Base-by-base conservation (phyloP, 768 basidiomycete species). In the Phylloporus sp. region DNA sequence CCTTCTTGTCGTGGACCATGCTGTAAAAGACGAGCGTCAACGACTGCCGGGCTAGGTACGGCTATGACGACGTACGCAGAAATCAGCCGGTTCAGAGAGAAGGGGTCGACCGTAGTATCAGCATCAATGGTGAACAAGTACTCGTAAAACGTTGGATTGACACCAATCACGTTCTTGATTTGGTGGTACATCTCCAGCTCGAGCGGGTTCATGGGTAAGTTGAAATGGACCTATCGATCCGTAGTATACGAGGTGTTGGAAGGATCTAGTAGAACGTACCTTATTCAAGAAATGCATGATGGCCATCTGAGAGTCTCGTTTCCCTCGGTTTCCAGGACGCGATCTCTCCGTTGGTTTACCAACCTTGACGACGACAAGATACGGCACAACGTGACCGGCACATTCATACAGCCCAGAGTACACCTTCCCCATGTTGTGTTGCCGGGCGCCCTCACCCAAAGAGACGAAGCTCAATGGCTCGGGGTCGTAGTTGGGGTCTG, bases 141-240 rank as follows among this genome's bases (percentile, higher is more conserved):
- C 71, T 98, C 97, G 71, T 98, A 99, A 73, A 98, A 97, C 0
- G 92, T 86, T 3, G 95, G 97, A 71, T 99, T 97, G 63, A 99
- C 93, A 70, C 97, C 97, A 61, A 99, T 97, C 48, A 98, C 94
- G 63, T 99, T 99, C 80, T 97, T 93, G 79, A 98, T 94, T 71
- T 99, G 97, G 68, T 98, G 97, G 66, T 94, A 98, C 75, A 99
- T 95, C 74, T 99, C 97, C 47, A 99, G 73, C 72, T 99, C 97
- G 55, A 95, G 72, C 1, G 97, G 97, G 63, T 88, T 91, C 97
- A 99, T 98, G 0, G 94, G 86, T 20, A 91, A 71, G 68, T 95
- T 91, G 71, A 95, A 98, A 71, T 98, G 97, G 40, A 98, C 97
- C 91, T 93, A 53, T 23, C 4, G 4, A 7, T 47, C 3, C 2